Percentiles rank a stretch among this genome's conserved stretches.
Conservation (phyloP, 148 eudicot genomes). For the Amaranthus cruentus region DNA sequence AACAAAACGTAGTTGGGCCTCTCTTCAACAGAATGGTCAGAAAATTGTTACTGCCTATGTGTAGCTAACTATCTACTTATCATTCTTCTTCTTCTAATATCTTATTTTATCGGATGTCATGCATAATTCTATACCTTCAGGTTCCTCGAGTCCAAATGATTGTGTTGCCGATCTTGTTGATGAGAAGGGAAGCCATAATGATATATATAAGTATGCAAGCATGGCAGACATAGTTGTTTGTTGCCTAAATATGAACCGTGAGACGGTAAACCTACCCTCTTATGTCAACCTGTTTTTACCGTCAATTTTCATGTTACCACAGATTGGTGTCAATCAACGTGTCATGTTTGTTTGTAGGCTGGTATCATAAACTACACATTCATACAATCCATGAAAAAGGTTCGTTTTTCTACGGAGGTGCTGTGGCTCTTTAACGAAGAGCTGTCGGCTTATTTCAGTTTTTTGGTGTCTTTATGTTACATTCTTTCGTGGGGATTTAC, state of each 20-base stretch:
- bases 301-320: neutral
- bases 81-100: neutral
- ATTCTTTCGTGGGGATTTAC: neutral
- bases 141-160: constrained; percentile 24
- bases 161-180: constrained; percentile 55
- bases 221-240: constrained; percentile 83
- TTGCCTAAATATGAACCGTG: constrained; percentile 73
- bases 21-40: constrained; percentile 37
- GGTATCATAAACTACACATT: constrained; percentile 61
- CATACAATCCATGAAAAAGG: constrained; percentile 91
- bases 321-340: constrained; percentile 9
- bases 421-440: neutral
- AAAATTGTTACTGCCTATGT: constrained; percentile 7
- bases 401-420: constrained; percentile 19
- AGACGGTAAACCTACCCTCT: constrained; percentile 48
- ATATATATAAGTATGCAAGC: constrained; percentile 67
- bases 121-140: constrained; percentile 19
- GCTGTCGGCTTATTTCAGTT: neutral
- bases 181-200: constrained; percentile 74
- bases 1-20: constrained; percentile 83
- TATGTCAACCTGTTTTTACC: constrained; percentile 9
- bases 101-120: constrained; percentile 5
- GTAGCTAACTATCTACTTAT: neutral
- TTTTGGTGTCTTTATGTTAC: neutral
- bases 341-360: constrained; percentile 49